phyloP scores from a whole-genome alignment of 345 rosid genomes.

The Lumnitzera racemosa region DNA sequence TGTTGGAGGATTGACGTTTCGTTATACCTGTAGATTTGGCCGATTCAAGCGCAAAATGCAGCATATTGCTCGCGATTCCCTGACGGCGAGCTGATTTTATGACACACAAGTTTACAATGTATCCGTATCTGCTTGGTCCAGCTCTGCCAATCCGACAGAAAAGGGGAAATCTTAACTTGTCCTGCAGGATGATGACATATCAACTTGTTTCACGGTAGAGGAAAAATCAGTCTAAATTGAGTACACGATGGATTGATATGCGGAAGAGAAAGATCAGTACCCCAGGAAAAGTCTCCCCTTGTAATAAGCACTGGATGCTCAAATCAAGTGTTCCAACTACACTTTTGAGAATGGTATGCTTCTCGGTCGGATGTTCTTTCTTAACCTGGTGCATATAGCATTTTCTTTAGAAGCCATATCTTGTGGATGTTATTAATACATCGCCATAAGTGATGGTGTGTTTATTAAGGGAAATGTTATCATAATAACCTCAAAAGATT shows the following conservation, averaged over 20 bases:
- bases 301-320: slow-evolving; percentile 49
- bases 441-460: too few relatives aligned
- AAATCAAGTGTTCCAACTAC: slow-evolving; percentile 88
- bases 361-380: slow-evolving; percentile 49
- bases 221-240: not conserved
- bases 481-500: too few relatives aligned
- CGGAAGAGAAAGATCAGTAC: slow-evolving; percentile 19
- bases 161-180: slow-evolving; percentile 41
- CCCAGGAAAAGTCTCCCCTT: slow-evolving; percentile 89
- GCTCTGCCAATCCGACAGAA: slow-evolving; percentile 35
- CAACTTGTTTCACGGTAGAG: not conserved
- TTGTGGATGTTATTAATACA: not conserved
- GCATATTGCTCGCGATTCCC: slow-evolving; percentile 77
- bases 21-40: slow-evolving; percentile 59
- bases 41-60: slow-evolving; percentile 50
- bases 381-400: slow-evolving; percentile 39
- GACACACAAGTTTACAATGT: slow-evolving; percentile 74
- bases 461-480: too few relatives aligned
- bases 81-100: slow-evolving; percentile 77
- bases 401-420: not conserved
- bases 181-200: slow-evolving; percentile 32
- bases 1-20: not conserved
- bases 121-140: slow-evolving; percentile 50
- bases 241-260: not conserved
- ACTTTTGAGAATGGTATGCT: slow-evolving; percentile 62